Base-by-base conservation (phyloP, 176 grass and related monocot species). In the Oryza australiensis region DNA sequence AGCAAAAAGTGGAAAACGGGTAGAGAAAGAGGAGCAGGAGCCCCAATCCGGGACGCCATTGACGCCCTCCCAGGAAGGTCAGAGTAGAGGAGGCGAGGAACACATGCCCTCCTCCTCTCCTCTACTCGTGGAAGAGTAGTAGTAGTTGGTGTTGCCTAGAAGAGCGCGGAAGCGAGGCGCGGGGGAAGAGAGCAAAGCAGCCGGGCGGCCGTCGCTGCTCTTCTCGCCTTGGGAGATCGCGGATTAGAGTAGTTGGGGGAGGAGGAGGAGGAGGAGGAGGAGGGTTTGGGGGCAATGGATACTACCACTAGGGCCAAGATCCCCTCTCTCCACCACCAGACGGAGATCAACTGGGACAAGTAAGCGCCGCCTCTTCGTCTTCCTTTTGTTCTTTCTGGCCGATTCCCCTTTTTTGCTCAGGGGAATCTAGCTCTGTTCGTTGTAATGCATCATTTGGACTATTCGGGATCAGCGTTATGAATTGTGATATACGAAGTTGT, bases 271-370 rank as follows among this genome's bases (percentile, higher is more conserved):
- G 32, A 7, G 51, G 74, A 72, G 40, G 16, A 66, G 23, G 42
- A 87, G 87, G 80, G 87, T 78, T 90, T 11, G 70, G 32, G 83
- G 72, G 73, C 59, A 23, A 89, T 89, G 88, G 88, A 86, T 60
- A 78, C 88, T 35, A 35, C 82, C 13, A 57, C 65, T 11, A 86
- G 83, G 66, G 48, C 85, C 14, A 93, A 90, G 75, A 84, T 89
- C 75, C 88, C 90, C 26, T 72, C 91, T 64, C 76, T 99, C 62
- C 87, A 91, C 72, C 89, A 84, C 27, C 92, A 91, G 84, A 99
- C 93, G 68, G 96, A 99, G 85, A 94, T 99, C 87, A 95, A 95
- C 76, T 99, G 93, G 96, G 93, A 99, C 82, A 95, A 94, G 96
- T 99, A 95, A 82, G 11, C 48, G 4, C 68, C 34, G 65, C 66